Evolutionary conservation across 805 yeast genomes (phyloP), one percentile per base, ranked within the genome.

Genomic region (Ogataea naganishii): DNA sequence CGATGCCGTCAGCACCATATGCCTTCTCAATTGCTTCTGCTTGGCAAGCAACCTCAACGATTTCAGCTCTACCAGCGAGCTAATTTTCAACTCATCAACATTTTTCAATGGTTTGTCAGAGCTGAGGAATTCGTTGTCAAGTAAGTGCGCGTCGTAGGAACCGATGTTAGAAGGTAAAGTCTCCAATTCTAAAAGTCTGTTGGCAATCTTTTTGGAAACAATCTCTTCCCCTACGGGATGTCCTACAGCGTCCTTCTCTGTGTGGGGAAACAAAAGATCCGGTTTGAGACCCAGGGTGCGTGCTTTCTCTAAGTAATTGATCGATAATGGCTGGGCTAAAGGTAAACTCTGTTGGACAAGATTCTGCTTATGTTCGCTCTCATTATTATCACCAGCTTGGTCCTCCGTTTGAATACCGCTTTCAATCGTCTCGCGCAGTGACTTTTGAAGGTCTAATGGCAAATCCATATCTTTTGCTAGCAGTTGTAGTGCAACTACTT

Each of bases 131-230:
- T 62, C 64, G 29, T 53, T 52, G 4, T 40, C 35, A 13, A 49
- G 23, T 8, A 34, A 37, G 4, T 26, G 32, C 1, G 57, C 44
- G 36, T 70, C 69, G 27, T 65, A 74, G 3, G 83, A 64, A 16
- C 88, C 89, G 30, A 82, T 44, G 42, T 77, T 80, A 4, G 81
- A 71, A 3, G 94, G 92, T 11, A 81, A 44, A 30, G 54, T 62
- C 48, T 80, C 86, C 36, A 82, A 54, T 39, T 77, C 80, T 16
- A 57, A 49, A 11, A 80, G 58, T 50, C 89, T 65, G 29, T 64
- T 63, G 6, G 71, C 62, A 13, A 81, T 68, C 36, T 74, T 75
- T 14, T 64, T 52, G 5, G 69, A 54, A 9, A 80, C 64, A 7
- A 64, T 52, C 24, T 62, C 62, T 51, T 82, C 92, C 5, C 68